Evolutionary conservation across 2,329 filamentous ascomycete species (phyloP).

Genomic region (Fusarium sulawesiense): DNA sequence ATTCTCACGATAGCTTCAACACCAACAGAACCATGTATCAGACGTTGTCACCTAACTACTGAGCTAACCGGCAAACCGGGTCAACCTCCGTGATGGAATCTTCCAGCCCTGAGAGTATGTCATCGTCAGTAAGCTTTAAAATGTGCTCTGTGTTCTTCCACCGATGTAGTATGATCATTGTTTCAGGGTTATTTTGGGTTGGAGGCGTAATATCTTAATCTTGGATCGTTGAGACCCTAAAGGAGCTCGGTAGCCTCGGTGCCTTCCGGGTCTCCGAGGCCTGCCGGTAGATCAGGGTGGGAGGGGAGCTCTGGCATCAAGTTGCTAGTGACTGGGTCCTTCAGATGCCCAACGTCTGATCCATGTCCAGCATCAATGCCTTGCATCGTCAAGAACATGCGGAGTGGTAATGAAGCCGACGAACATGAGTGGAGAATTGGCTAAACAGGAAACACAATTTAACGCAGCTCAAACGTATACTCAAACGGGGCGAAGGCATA

Average conservation of each 20-base stretch:
- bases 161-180: slow-evolving; percentile 1
- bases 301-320: neutral
- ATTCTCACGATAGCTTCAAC: neutral
- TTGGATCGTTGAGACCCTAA: neutral
- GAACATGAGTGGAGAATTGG: neutral
- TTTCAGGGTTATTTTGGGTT: slow-evolving; percentile 14
- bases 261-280: neutral
- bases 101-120: neutral
- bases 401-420: neutral
- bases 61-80: neutral
- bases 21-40: neutral
- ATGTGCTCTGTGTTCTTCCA: neutral
- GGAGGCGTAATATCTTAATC: slow-evolving; percentile 5
- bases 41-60: neutral
- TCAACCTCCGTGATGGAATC: neutral
- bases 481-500: neutral
- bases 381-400: neutral
- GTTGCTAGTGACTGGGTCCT: neutral
- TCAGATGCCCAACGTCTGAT: neutral
- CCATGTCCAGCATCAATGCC: neutral
- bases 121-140: slow-evolving; percentile 1
- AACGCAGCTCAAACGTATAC: neutral
- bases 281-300: neutral
- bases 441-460: neutral
- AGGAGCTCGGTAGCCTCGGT: neutral